These are phyloP conservation scores for Escallonia rubra DNA, from an alignment of 129 eudicot genomes.

Conservation along the genomic window DNA sequence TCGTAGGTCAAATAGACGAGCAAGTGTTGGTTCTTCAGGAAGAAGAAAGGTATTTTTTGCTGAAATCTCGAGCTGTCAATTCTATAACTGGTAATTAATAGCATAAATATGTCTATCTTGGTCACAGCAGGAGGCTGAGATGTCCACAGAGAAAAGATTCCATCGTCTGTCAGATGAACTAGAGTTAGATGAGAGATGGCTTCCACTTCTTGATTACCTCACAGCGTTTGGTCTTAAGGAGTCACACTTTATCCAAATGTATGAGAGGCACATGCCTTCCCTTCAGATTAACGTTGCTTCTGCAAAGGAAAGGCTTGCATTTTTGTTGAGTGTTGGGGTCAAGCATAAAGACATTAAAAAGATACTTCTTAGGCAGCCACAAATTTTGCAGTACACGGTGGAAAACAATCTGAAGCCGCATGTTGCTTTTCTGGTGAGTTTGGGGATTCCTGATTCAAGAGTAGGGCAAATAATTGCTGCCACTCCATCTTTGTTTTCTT, in stretches of 20 bases:
- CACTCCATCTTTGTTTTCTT: conserved; percentile 84
- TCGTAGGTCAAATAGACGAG: background rate
- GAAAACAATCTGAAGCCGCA: conserved; percentile 84
- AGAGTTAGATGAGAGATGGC: conserved; percentile 68
- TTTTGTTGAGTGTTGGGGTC: conserved; percentile 76
- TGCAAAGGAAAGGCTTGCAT: conserved; percentile 81
- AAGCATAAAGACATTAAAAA: conserved; percentile 69
- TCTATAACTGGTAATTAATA: background rate
- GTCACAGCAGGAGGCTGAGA: conserved; percentile 46
- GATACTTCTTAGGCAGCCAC: conserved; percentile 89
- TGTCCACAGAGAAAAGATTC: conserved; percentile 39
- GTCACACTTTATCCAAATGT: conserved; percentile 79
- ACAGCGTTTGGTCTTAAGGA: conserved; percentile 80
- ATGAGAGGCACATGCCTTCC: conserved; percentile 79
- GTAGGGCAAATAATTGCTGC: conserved; percentile 83
- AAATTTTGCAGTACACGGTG: conserved; percentile 67
- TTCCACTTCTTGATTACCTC: conserved; percentile 86
- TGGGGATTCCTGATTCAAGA: conserved; percentile 85
- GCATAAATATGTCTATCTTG: conserved; percentile 13
- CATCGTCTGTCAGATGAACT: conserved; percentile 56
- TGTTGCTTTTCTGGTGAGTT: conserved; percentile 68
- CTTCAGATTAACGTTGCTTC: conserved; percentile 71
- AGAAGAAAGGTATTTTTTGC: conserved; percentile 41
- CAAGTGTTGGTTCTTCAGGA: conserved; percentile 3
- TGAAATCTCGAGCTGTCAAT: conserved; percentile 9